These are phyloP conservation scores for Gomphus sp. DNA, from an alignment of 1,284 basidiomycete genomes.

Conservation along the genomic window DNA sequence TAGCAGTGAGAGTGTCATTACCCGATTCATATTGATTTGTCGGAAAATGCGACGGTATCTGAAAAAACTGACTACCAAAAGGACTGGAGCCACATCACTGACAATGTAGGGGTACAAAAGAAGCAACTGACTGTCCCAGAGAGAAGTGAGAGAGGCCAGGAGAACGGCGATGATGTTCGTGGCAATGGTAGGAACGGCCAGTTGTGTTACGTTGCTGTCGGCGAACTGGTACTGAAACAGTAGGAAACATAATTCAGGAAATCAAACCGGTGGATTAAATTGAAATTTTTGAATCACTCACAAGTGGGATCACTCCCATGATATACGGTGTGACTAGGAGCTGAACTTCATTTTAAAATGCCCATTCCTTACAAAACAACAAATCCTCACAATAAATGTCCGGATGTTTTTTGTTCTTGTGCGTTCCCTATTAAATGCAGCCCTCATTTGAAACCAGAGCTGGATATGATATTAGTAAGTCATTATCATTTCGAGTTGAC, in stretches of 20 bases:
- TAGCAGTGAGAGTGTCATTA: background rate
- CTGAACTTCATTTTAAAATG: background rate
- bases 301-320: background rate
- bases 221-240: too few relatives aligned
- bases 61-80: background rate
- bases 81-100: background rate
- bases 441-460: background rate
- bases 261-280: background rate
- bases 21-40: background rate
- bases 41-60: background rate
- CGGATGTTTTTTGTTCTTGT: background rate
- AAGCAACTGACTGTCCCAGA: background rate
- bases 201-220: background rate
- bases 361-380: background rate
- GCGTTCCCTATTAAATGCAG: background rate
- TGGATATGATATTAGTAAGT: background rate
- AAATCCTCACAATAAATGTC: background rate
- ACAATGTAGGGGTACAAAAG: background rate
- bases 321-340: too few relatives aligned
- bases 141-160: background rate
- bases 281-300: background rate
- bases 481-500: background rate
- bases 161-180: background rate
- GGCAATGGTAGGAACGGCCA: background rate
- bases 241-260: background rate